A percentile compares a stretch with the other conserved stretches of the same genome.
phyloP scores from a whole-genome alignment of 805 yeast species.

The Candida sphagnicola region DNA sequence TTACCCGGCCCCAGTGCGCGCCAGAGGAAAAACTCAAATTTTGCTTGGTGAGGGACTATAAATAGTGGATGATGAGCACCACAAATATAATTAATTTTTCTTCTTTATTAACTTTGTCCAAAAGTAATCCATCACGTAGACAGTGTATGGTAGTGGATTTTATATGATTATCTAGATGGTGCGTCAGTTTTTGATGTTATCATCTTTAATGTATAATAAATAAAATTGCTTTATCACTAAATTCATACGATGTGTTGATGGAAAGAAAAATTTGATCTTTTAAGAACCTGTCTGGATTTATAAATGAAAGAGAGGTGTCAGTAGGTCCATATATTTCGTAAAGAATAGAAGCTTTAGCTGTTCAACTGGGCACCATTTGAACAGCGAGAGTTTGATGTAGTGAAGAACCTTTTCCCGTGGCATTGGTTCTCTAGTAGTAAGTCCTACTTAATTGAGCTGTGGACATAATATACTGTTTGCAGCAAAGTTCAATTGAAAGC shows the following conservation, averaged over 20 bases:
- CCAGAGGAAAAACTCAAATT: background rate
- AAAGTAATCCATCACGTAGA: slow-evolving; percentile 65
- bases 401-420: too few relatives aligned
- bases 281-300: slow-evolving; percentile 50
- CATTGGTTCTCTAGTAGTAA: too few relatives aligned
- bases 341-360: background rate
- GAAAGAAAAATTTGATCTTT: slow-evolving; percentile 36
- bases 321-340: slow-evolving; percentile 35
- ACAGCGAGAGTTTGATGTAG: too few relatives aligned
- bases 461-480: too few relatives aligned
- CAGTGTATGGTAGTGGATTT: slow-evolving; percentile 47
- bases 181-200: slow-evolving; percentile 28
- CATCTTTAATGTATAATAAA: slow-evolving; percentile 2
- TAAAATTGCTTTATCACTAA: slow-evolving; percentile 18
- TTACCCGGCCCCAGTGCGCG: slow-evolving; percentile 3
- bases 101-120: slow-evolving; percentile 56
- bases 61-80: background rate
- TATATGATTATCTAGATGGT: slow-evolving; percentile 10
- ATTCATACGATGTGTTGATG: slow-evolving; percentile 44
- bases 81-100: slow-evolving; percentile 6
- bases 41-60: slow-evolving; percentile 1
- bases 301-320: slow-evolving; percentile 51
- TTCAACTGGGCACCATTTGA: too few relatives aligned
- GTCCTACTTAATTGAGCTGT: too few relatives aligned
- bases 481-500: too few relatives aligned